phyloP scores from a whole-genome alignment of 2,329 filamentous ascomycete species.

The Aspergillus ibericus region DNA sequence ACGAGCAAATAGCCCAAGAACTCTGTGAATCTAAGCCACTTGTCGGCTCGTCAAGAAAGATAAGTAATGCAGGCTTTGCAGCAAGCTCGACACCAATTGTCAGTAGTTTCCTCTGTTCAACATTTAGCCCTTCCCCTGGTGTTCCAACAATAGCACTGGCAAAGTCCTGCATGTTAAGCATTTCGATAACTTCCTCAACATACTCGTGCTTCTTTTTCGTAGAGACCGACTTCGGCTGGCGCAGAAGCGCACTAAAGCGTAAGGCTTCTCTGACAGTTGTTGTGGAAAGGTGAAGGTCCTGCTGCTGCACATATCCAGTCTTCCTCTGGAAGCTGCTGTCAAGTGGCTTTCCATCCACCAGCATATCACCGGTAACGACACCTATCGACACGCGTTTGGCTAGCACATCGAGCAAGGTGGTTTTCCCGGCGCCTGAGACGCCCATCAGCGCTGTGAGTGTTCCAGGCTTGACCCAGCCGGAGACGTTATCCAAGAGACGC shows the following conservation, averaged over 20 bases:
- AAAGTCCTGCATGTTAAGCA: slow-evolving; percentile 85
- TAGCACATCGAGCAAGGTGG: slow-evolving; percentile 59
- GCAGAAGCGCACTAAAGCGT: slow-evolving; percentile 77
- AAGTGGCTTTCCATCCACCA: slow-evolving; percentile 61
- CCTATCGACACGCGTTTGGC: slow-evolving; percentile 61
- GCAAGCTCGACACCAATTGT: slow-evolving; percentile 92
- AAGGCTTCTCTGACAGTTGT: slow-evolving; percentile 85
- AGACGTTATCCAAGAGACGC: slow-evolving; percentile 56
- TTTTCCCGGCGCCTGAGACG: slow-evolving; percentile 64
- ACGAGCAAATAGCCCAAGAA: slow-evolving; percentile 81
- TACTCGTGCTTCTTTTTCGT: slow-evolving; percentile 75
- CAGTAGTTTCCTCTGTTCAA: slow-evolving; percentile 67
- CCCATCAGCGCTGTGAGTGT: slow-evolving; percentile 61
- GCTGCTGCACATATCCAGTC: slow-evolving; percentile 68
- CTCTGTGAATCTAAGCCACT: slow-evolving; percentile 88
- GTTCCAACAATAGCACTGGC: slow-evolving; percentile 84
- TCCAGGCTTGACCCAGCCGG: slow-evolving; percentile 57
- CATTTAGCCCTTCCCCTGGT: slow-evolving; percentile 70
- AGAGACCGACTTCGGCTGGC: slow-evolving; percentile 72
- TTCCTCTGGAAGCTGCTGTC: slow-evolving; percentile 63
- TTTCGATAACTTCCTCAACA: slow-evolving; percentile 76
- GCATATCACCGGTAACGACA: slow-evolving; percentile 65
- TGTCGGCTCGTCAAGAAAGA: slow-evolving; percentile 91
- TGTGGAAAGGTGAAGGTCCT: slow-evolving; percentile 77
- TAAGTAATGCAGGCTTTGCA: slow-evolving; percentile 78